phyloP scores from a whole-genome alignment of 2,329 filamentous ascomycete species.

The Cladorrhinum sp. region DNA sequence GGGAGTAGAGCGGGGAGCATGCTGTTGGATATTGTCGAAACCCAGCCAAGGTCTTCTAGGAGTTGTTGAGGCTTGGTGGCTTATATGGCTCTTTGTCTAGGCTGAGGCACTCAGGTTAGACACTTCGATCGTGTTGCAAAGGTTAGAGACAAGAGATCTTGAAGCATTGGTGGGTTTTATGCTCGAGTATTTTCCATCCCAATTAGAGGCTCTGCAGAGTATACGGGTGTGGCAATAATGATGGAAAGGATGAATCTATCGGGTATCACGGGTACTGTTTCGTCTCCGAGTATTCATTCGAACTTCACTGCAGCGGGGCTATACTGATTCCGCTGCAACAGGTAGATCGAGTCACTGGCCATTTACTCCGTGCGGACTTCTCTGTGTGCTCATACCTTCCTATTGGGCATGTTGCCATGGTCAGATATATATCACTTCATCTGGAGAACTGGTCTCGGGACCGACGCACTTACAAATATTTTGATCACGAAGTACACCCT shows the following conservation, averaged over 20 bases:
- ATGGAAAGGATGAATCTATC: neutral
- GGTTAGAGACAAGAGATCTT: neutral
- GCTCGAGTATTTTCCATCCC: neutral
- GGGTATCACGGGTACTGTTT: neutral
- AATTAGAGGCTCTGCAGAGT: neutral
- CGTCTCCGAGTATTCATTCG: neutral
- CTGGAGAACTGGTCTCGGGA: constrained; percentile 1
- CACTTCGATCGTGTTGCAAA: neutral
- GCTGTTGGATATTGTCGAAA: constrained; percentile 3
- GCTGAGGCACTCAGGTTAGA: neutral
- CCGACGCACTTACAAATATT: constrained; percentile 1
- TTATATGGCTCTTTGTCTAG: neutral
- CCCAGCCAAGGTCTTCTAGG: neutral
- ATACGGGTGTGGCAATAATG: neutral
- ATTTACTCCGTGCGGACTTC: neutral
- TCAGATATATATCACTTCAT: neutral
- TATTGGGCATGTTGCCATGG: neutral
- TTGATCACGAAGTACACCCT: neutral
- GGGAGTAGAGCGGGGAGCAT: constrained; percentile 17
- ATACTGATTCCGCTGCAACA: neutral
- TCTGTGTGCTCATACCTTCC: neutral
- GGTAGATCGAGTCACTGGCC: neutral
- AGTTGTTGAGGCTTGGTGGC: neutral
- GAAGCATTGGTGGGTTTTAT: neutral
- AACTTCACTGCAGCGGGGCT: neutral